Percentiles rank a stretch among this genome's conserved stretches.
Conservation (phyloP, 441 rosid genomes). For the Geranium incanum region DNA sequence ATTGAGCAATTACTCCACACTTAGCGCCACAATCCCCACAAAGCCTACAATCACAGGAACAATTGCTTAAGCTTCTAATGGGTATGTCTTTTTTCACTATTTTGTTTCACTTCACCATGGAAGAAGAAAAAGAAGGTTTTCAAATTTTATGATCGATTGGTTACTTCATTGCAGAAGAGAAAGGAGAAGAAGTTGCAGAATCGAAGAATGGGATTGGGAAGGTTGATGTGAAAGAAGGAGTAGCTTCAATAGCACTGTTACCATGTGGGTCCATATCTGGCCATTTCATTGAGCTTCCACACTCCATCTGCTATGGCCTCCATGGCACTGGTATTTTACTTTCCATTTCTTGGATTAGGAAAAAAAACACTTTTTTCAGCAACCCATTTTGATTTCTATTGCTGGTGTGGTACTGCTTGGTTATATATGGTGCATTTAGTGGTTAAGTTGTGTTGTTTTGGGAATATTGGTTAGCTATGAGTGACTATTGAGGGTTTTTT, state of each 20-base stretch:
- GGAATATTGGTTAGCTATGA: neutral
- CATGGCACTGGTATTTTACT: slow-evolving; percentile 62
- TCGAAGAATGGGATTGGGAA: slow-evolving; percentile 24
- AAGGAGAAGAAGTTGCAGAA: slow-evolving; percentile 20
- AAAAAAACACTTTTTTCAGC: neutral
- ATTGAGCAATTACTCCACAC: neutral
- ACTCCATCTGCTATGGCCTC: slow-evolving; percentile 80
- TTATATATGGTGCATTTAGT: neutral
- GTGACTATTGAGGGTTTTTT: neutral
- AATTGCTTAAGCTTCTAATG: neutral
- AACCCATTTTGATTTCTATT: neutral
- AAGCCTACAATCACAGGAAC: neutral
- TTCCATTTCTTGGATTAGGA: neutral
- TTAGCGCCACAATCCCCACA: neutral
- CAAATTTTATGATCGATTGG: neutral
- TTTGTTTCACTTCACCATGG: neutral
- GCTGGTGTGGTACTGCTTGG: neutral
- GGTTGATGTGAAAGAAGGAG: slow-evolving; percentile 61
- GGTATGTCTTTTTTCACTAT: neutral
- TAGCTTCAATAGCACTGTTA: slow-evolving; percentile 74
- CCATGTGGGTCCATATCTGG: slow-evolving; percentile 86
- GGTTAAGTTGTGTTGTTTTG: neutral
- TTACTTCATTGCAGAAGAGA: slow-evolving; percentile 5
- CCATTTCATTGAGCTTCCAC: slow-evolving; percentile 77
- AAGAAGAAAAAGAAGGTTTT: neutral